These are phyloP conservation scores for Podaxis rugospora DNA, from an alignment of 768 basidiomycete species.

Conservation along the genomic window DNA sequence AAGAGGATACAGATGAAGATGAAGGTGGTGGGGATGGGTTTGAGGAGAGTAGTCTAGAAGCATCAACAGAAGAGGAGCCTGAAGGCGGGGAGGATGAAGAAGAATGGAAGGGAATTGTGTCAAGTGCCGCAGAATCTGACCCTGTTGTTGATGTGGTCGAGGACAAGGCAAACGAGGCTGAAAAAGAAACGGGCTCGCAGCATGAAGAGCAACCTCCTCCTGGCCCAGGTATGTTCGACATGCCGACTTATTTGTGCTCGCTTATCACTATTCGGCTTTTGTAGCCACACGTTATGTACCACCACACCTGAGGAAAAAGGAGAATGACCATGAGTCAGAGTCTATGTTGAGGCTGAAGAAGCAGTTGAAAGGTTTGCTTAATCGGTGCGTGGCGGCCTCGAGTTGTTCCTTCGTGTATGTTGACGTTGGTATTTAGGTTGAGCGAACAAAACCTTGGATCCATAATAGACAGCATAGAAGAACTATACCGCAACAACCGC, in stretches of 20 bases:
- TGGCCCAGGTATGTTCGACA: conserved; percentile 5
- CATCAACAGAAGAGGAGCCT: conserved; percentile 18
- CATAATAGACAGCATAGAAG: conserved; percentile 72
- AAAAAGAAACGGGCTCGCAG: not conserved
- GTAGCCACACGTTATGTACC: conserved; percentile 65
- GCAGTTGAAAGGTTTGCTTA: conserved; percentile 83
- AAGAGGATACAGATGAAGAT: conserved; percentile 22
- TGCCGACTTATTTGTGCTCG: not conserved
- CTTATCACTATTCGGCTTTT: not conserved
- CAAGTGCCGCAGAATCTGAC: not conserved
- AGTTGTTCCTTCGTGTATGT: not conserved
- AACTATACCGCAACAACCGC: conserved; percentile 68
- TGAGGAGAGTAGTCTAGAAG: conserved; percentile 10
- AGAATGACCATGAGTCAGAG: conserved; percentile 27
- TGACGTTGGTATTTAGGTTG: conserved; percentile 45
- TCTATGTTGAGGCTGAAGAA: conserved; percentile 55
- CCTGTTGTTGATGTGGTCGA: conserved; percentile 16
- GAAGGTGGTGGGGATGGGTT: conserved; percentile 21
- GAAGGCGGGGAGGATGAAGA: conserved; percentile 17
- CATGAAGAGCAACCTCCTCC: not conserved
- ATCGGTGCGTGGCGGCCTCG: conserved; percentile 48
- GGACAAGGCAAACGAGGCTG: conserved; percentile 14
- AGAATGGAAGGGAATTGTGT: conserved; percentile 30
- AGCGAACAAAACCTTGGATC: conserved; percentile 84
- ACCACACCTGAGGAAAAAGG: conserved; percentile 60